Base-by-base conservation (phyloP, 768 basidiomycete species). In the Russula foetens region DNA sequence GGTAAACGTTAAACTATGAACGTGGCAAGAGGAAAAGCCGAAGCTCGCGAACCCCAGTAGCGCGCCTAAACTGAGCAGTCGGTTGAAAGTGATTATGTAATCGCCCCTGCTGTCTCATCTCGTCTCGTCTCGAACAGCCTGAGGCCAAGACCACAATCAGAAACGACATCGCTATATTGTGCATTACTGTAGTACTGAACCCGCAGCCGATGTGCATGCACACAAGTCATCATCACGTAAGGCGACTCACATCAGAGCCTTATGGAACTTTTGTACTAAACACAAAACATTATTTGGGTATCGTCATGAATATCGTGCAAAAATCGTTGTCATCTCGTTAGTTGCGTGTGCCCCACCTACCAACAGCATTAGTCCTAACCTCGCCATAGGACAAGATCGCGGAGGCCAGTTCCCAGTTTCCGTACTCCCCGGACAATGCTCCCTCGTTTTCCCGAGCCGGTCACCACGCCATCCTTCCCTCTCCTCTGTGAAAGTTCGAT, bases 401-500 rank as follows among this genome's bases (percentile, higher is more conserved):
- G 61, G 14, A 62, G 39, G 2, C 61, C 61, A 9, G 39, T 45
- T 19, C 61, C 61, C 12, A 62, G 31, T 35, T 35, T 62, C 23
- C 61, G 56, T 26, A 62, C 61, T 7, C 61, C 59, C 3, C 45
- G 43, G 26, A 35, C 43, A 24, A 62, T 56, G 43, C 61, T 63
- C n/a, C 52, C 51, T 56, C 56, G 50, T 23, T n/a, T 63, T 35
- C 50, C 45, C 43, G 48, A 31, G n/a, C 33, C 21, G 35, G 8
- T n/a, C 19, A 15, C 29, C 19, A 21, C n/a, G 19, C 35, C 50
- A 4, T 62, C 64, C 28, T 47, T 62, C 23, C 58, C 63, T 28
- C 62, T 53, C 38, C 53, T 39, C 17, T 59, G 62, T 28, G 64
- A 64, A 49, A 65, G 62, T 31, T 58, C 58, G 29, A 65, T 65